Evolutionary conservation across 148 eudicot genomes (phyloP).

Genomic region (Polygonum maritimum): DNA sequence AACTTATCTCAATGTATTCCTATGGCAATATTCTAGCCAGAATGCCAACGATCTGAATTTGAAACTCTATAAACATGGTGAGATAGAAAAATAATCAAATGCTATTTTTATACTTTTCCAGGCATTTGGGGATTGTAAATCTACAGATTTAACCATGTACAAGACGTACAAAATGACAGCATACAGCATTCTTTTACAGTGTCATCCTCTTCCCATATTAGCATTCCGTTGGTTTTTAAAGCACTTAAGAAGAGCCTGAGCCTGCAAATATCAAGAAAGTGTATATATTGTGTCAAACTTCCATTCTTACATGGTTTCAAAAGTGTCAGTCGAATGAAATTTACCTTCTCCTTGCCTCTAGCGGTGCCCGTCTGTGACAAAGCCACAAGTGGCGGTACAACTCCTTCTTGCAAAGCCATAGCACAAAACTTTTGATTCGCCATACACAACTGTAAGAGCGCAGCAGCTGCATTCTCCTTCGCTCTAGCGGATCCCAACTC

Average conservation of each 20-base stretch:
- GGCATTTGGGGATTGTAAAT: not conserved
- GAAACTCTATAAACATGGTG: not conserved
- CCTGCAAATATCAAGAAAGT: conserved; percentile 6
- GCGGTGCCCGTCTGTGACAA: conserved; percentile 82
- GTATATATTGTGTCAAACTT: not conserved
- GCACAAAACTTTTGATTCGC: conserved; percentile 53
- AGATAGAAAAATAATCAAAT: not conserved
- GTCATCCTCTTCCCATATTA: not conserved
- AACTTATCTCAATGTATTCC: not conserved
- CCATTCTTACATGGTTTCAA: not conserved
- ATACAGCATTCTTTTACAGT: not conserved
- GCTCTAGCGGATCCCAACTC: conserved; percentile 90
- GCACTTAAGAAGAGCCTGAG: not conserved
- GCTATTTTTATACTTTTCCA: not conserved
- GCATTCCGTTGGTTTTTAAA: not conserved
- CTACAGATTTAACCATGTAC: not conserved
- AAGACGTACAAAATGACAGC: not conserved
- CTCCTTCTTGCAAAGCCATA: conserved; percentile 74
- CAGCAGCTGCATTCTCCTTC: conserved; percentile 91
- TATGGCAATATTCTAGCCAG: not conserved
- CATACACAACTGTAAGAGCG: conserved; percentile 74
- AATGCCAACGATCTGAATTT: not conserved
- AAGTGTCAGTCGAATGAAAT: not conserved
- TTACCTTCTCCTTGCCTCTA: conserved; percentile 81
- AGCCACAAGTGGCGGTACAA: conserved; percentile 86